Percentiles rank a stretch among this genome's conserved stretches.
Conservation (phyloP, 2,329 filamentous ascomycete genomes). For the Xylariaceae sp. region DNA sequence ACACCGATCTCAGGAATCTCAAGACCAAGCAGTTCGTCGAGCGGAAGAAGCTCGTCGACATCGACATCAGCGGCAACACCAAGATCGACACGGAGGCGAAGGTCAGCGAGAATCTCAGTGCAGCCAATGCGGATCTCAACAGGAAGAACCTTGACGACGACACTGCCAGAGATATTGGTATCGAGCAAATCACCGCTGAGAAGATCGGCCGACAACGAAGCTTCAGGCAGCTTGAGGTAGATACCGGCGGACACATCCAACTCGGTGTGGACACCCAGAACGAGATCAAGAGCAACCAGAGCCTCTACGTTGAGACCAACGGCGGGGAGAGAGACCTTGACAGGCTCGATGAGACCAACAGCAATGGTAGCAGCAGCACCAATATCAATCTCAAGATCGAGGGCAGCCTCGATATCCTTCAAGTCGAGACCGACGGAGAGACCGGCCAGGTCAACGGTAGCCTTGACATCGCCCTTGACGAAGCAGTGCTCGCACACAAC, state of each 20-base stretch:
- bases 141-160: constrained; percentile 43
- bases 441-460: constrained; percentile 39
- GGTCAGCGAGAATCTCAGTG: constrained; percentile 44
- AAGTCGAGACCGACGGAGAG: constrained; percentile 45
- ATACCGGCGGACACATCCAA: constrained; percentile 51
- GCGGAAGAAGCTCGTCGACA: constrained; percentile 25
- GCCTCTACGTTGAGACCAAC: constrained; percentile 42
- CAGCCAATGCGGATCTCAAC: constrained; percentile 43
- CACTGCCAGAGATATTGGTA: constrained; percentile 43
- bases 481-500: constrained; percentile 47
- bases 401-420: constrained; percentile 47
- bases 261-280: constrained; percentile 44
- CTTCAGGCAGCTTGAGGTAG: constrained; percentile 48
- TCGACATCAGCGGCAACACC: constrained; percentile 36
- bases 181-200: constrained; percentile 43
- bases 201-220: constrained; percentile 39
- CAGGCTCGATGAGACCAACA: constrained; percentile 45
- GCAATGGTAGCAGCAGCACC: constrained; percentile 45
- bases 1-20: constrained; percentile 33
- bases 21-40: constrained; percentile 18
- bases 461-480: constrained; percentile 44
- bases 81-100: constrained; percentile 48
- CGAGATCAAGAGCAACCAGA: constrained; percentile 48
- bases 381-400: constrained; percentile 45
- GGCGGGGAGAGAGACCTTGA: constrained; percentile 40